Evolutionary conservation across 1,139 yeast genomes (phyloP).

Genomic region (Ogataea hybrid): DNA sequence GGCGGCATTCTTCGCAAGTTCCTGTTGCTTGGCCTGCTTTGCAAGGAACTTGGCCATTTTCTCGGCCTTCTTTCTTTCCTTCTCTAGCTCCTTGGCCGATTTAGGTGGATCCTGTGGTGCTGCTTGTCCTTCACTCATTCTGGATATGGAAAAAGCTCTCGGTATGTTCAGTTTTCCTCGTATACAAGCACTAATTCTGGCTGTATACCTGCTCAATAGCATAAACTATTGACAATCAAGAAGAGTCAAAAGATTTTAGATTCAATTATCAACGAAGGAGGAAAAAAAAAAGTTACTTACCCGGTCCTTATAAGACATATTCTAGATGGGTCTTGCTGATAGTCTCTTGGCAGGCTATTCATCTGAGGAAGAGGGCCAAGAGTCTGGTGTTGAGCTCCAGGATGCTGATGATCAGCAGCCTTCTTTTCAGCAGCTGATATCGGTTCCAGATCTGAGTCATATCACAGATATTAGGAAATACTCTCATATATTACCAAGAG

Average conservation of each 20-base stretch:
- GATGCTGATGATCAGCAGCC: conserved; percentile 1
- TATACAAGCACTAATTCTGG: conserved; percentile 17
- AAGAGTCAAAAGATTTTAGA: conserved; percentile 10
- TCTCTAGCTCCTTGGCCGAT: conserved; percentile 79
- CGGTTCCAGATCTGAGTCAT: conserved; percentile 13
- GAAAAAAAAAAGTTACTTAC: conserved; percentile 1
- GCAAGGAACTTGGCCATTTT: conserved; percentile 93
- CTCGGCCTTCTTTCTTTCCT: conserved; percentile 95
- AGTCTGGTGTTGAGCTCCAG: conserved; percentile 1
- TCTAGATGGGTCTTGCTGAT: conserved; percentile 27
- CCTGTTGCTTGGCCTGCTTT: conserved; percentile 79
- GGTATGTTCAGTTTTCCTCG: conserved; percentile 7
- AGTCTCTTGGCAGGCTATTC: conserved; percentile 27
- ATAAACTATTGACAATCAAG: conserved; percentile 20
- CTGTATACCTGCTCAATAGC: conserved; percentile 22
- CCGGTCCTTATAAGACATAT: conserved; percentile 1
- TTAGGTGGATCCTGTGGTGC: conserved; percentile 39
- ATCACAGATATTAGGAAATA: conserved; percentile 15
- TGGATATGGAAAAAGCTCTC: conserved; percentile 14
- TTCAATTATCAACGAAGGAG: conserved; percentile 2
- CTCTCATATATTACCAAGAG: conserved; percentile 25
- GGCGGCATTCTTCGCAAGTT: conserved; percentile 38
- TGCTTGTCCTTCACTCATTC: conserved; percentile 28
- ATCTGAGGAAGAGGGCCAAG: conserved; percentile 21
- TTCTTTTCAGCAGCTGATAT: conserved; percentile 6